Base-by-base conservation (phyloP, 2,329 filamentous ascomycete genomes). In the Cytospora mali region DNA sequence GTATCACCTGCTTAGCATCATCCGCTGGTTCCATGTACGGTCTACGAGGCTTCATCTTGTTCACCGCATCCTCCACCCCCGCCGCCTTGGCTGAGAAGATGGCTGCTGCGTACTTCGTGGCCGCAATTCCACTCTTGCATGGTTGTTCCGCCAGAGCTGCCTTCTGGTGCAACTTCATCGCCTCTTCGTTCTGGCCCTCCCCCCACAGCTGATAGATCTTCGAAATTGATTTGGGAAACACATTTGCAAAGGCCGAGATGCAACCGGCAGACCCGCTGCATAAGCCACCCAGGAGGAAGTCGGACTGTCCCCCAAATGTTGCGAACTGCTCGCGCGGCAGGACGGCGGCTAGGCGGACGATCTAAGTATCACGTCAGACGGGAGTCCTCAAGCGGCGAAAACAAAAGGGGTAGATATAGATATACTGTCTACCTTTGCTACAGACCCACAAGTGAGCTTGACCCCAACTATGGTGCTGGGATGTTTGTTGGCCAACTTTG, bases 241-340 rank as follows among this genome's bases (percentile, higher is more conserved):
- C 75, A 66, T 89, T 89, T 28, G 80, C 87, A 65, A 88, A 83
- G 3, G 84, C 86, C 0, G 86, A 84, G 55, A 89, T 84, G 66
- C 81, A 84, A 11, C 87, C 87, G 2, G 81, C 79, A 31, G 81
- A 83, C 18, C 87, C 86, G 7, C 82, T 81, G 1, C 80, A 79
- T 35, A 89, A 72, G 0, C 83, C 85, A 2, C 84, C 85, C 55
- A 89, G 76, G 27, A 92, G 74, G 72, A 90, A 92, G 70, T 93
- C 90, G 2, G 84, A 86, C 75, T 92, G 89, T 0, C 90, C 90
- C 0, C 88, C 89, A 69, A 86, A 92, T 0, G 86, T 84, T 1
- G 88, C 84, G 70, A 93, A 93, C 13, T 80, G 73, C 2, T 83
- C 78, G 0, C 81, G 73, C 0, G 80, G 73, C 63, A 89, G 75